Evolutionary conservation across 805 yeast species (phyloP).

Genomic region (Yamadazyma laniorum): DNA sequence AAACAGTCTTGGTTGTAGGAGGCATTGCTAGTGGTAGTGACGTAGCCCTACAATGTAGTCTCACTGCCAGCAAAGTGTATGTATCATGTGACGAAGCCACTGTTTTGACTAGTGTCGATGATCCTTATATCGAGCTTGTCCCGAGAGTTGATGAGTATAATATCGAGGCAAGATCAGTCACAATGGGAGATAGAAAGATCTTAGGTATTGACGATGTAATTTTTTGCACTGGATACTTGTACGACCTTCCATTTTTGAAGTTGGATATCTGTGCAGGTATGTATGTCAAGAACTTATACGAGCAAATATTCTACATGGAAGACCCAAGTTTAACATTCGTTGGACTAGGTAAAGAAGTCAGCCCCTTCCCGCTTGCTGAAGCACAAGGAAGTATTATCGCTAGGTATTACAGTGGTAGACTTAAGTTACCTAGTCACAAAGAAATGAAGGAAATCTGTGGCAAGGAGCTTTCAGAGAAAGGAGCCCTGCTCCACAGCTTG

Average conservation of each 20-base stretch:
- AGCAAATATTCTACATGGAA: constrained; percentile 45
- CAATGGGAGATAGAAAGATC: constrained; percentile 2
- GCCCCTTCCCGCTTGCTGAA: constrained; percentile 52
- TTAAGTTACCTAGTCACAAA: constrained; percentile 36
- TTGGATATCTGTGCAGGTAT: constrained; percentile 14
- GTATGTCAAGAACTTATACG: constrained; percentile 29
- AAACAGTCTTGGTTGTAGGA: constrained; percentile 66
- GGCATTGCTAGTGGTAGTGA: constrained; percentile 79
- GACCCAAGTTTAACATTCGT: constrained; percentile 46
- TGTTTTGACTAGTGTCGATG: constrained; percentile 1
- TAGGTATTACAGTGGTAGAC: constrained; percentile 41
- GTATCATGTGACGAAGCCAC: constrained; percentile 17
- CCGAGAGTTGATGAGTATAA: constrained; percentile 27
- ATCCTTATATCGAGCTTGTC: constrained; percentile 10
- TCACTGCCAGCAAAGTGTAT: constrained; percentile 26
- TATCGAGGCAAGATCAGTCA: constrained; percentile 19
- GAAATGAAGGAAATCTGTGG: constrained; percentile 34
- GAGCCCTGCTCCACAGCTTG: constrained; percentile 38
- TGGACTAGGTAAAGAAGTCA: constrained; percentile 45
- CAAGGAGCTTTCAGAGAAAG: constrained; percentile 25
- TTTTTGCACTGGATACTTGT: constrained; percentile 41
- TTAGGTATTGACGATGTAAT: constrained; percentile 28
- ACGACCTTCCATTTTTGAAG: constrained; percentile 35
- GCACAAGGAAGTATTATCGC: constrained; percentile 46
- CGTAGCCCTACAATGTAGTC: constrained; percentile 59